These are phyloP conservation scores for Hexamita inflata DNA, from an alignment of 208 protist genomes.

Conservation along the genomic window DNA sequence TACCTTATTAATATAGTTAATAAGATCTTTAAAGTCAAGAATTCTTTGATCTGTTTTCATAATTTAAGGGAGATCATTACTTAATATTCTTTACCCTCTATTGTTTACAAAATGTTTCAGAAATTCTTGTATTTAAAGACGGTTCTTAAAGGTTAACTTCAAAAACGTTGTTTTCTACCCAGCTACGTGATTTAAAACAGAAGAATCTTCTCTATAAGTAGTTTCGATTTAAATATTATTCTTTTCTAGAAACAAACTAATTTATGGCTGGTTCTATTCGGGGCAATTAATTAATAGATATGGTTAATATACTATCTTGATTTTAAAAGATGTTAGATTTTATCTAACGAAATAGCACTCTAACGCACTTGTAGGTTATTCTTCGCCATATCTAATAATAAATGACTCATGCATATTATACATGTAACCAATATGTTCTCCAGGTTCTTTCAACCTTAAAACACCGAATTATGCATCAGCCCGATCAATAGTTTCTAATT, in stretches of 20 bases:
- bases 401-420: conserved; percentile 6
- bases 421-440: background rate
- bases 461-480: background rate
- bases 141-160: background rate
- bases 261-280: background rate
- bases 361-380: background rate
- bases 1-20: conserved; percentile 10
- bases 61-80: background rate
- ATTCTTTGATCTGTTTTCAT: background rate
- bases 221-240: background rate
- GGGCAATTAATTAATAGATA: background rate
- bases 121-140: background rate
- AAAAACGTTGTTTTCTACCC: background rate
- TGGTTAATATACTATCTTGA: background rate
- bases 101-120: background rate
- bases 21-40: background rate
- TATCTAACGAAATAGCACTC: conserved; percentile 8
- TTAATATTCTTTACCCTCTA: background rate
- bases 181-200: background rate
- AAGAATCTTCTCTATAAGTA: background rate
- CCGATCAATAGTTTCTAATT: background rate
- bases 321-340: background rate
- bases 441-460: background rate
- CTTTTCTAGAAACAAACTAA: background rate
- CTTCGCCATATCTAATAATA: background rate